Conservation (phyloP, 2,329 filamentous ascomycete species). For the Lachnellula arida region DNA sequence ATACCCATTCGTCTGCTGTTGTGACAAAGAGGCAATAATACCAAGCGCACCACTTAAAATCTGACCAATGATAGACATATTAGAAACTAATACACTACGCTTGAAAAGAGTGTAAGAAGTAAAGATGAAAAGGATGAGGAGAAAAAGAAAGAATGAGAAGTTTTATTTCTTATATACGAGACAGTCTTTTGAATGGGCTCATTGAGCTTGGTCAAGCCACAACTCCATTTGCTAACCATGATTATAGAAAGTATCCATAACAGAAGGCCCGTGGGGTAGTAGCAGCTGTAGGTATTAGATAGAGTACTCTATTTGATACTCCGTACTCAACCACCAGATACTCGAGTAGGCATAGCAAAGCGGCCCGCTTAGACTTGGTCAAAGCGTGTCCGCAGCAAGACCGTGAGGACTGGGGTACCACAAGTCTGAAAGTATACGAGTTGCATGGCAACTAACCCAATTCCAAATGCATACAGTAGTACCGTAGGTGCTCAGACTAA, state of each 20-base stretch:
- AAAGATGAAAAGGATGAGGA: constrained; percentile 3
- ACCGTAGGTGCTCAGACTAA: too few relatives aligned
- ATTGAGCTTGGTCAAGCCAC: too few relatives aligned
- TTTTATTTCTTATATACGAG: constrained; percentile 7
- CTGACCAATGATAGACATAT: constrained; percentile 15
- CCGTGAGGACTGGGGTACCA: too few relatives aligned
- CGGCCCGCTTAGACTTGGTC: too few relatives aligned
- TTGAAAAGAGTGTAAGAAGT: neutral
- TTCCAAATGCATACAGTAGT: too few relatives aligned
- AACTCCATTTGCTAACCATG: neutral
- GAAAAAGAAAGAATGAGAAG: constrained; percentile 16
- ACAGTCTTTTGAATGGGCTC: neutral
- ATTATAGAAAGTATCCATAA: neutral
- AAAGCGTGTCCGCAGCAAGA: too few relatives aligned
- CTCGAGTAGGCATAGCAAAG: neutral
- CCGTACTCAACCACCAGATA: neutral
- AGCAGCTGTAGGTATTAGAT: too few relatives aligned
- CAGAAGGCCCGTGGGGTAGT: neutral
- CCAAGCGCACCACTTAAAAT: constrained; percentile 13
- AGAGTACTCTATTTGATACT: too few relatives aligned
- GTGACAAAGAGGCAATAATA: constrained; percentile 15
- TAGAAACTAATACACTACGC: neutral
- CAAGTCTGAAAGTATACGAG: too few relatives aligned
- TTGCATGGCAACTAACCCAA: too few relatives aligned
- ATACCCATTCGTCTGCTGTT: constrained; percentile 26